Evolutionary conservation across 768 basidiomycete genomes (phyloP), one percentile per base, ranked within the genome.

Genomic region (Termitomyces sp.): DNA sequence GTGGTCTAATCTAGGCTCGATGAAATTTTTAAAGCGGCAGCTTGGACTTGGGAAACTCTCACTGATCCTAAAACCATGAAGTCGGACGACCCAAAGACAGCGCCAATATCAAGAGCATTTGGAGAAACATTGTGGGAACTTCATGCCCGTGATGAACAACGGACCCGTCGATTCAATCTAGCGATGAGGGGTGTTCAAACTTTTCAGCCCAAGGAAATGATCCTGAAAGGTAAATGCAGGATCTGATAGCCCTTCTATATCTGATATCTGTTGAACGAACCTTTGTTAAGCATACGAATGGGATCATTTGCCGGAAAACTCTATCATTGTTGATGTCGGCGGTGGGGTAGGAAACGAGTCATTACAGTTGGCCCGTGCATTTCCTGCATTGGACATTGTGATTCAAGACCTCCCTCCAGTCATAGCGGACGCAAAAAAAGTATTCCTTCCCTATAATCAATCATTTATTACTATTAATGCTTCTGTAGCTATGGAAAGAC

Each of bases 271-370:
- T 42, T 37, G n/a, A 9, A 40, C 20, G n/a, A 3, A 45, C 20
- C 4, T 25, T 25, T 17, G 15, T 42, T 5, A 5, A 63, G 62
- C 57, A 1, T 63, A 59, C n/a, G 62, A 59, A 12, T 63, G 62
- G 62, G 45, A 42, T 11, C 34, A 43, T 1, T 47, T 63, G 53
- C 57, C 32, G 38, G 57, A 40, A 10, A 46, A 20, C 10, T 63
- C 61, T 25, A 31, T 67, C 6, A 42, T 74, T 34, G 71, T 74
- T 12, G 73, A 74, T 48, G 73, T 79, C n/a, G 78, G 77, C 4
- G 76, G 75, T 9, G 72, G 74, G 32, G 49, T 74, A 12, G 77
- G 77, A 1, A 63, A 68, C 11, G 66, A 68, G 5, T 68, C 72
- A 0, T 58, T 77, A 9, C 57, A 61, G 7, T 45, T 79, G 17